Conservation (phyloP, 371 early-diverging fungal species). For the Mortierella sp. region DNA sequence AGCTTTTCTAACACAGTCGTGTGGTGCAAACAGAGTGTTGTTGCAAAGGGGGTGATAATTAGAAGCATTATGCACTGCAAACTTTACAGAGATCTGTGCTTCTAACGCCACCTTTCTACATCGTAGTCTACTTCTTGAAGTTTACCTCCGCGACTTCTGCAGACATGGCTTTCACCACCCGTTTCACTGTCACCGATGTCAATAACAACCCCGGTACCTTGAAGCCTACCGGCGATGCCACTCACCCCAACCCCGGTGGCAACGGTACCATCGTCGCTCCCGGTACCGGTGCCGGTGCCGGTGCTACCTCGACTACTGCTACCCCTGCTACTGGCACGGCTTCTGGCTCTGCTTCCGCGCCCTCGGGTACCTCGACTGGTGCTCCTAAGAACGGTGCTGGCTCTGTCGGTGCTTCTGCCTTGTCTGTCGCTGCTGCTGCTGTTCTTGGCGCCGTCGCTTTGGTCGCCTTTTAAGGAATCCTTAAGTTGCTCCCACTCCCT, state of each 20-base stretch:
- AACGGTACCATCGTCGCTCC: slow-evolving; percentile 25
- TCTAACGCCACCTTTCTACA: neutral
- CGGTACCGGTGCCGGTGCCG: neutral
- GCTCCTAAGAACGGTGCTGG: slow-evolving; percentile 7
- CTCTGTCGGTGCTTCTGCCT: slow-evolving; percentile 14
- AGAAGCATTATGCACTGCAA: too few relatives aligned
- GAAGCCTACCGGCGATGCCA: slow-evolving; percentile 21
- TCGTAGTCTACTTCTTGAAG: slow-evolving; percentile 46
- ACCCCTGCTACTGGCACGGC: slow-evolving; percentile 2
- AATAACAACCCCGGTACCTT: slow-evolving; percentile 20
- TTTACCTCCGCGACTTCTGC: slow-evolving; percentile 9
- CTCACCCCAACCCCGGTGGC: slow-evolving; percentile 31
- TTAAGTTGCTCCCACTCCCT: too few relatives aligned
- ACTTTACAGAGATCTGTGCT: too few relatives aligned
- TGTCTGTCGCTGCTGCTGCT: slow-evolving; percentile 25
- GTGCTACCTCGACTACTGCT: slow-evolving; percentile 5
- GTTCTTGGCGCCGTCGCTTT: slow-evolving; percentile 39
- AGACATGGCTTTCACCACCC: slow-evolving; percentile 36
- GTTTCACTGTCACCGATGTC: slow-evolving; percentile 51
- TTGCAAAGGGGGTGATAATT: too few relatives aligned
- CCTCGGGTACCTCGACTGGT: too few relatives aligned
- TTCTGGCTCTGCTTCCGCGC: too few relatives aligned
- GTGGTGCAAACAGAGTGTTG: too few relatives aligned
- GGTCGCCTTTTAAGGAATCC: slow-evolving; percentile 31
- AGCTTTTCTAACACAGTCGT: too few relatives aligned